Base-by-base conservation (phyloP, 2,329 filamentous ascomycete species). In the Sporothrix luriei region DNA sequence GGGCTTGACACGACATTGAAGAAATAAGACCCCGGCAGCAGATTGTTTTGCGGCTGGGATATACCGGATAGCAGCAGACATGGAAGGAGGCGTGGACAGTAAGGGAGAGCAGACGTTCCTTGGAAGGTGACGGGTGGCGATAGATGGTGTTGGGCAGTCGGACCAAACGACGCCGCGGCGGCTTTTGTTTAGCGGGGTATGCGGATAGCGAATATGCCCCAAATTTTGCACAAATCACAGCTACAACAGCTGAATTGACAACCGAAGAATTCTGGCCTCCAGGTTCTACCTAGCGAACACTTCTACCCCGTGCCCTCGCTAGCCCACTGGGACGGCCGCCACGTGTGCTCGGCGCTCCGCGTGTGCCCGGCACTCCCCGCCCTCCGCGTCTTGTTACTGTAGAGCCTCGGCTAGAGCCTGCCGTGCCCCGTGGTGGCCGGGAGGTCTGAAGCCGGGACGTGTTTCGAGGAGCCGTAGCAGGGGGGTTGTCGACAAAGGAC, bases 401-500 rank as follows among this genome's bases (percentile, higher is more conserved):
- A 2, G 71, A 51, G 33, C 81, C 82, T 40, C 84, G 81, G 29
- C 69, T 77, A 16, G 80, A 76, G 6, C 82, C 79, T 21, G 80
- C 79, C 6, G 84, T 82, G 9, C 85, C 76, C 54, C 83, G 83
- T 10, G 85, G 85, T 70, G 82, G 81, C 61, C 79, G 81, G 7
- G 84, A 78, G 7, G 79, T 81, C 38, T 80, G 77, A 72, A 82
- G 83, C 71, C 81, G 85, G 9, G 81, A 78, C 5, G 80, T 80
- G 33, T 84, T 78, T 74, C 83, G 87, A 29, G 83, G 83, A 16
- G 52, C 66, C 16, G 85, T 80, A n/a, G 82, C 81, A 1, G 85
- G 80, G 9, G 93, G 94, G 75, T 97, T 92, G 46, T 97, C 93
- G 69, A 97, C 88, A 76, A 97, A 97, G 1, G 92, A 92, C 6